Evolutionary conservation across 2,329 filamentous ascomycete species (phyloP).

Genomic region (Monosporascus ibericus): DNA sequence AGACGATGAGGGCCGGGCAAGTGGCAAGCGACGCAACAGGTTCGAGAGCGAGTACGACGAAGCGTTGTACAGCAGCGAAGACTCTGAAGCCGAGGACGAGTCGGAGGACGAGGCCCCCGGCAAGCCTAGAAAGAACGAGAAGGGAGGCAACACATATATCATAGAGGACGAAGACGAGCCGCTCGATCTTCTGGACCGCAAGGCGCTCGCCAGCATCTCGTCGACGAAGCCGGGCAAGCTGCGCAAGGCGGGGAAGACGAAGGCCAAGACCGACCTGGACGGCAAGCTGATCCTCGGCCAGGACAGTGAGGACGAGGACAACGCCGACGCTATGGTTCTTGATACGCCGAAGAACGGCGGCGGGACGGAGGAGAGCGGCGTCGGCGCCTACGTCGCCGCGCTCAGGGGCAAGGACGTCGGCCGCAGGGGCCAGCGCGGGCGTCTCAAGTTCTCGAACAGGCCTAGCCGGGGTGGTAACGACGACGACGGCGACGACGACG

Average conservation of each 20-base stretch:
- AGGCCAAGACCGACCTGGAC: conserved; percentile 66
- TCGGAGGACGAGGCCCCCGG: conserved; percentile 53
- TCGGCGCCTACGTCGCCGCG: conserved; percentile 64
- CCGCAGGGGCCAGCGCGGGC: conserved; percentile 58
- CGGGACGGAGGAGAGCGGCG: conserved; percentile 44
- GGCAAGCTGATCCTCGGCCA: conserved; percentile 73
- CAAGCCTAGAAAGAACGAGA: conserved; percentile 40
- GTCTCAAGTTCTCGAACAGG: conserved; percentile 67
- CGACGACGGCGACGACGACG: conserved; percentile 43
- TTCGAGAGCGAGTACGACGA: conserved; percentile 95
- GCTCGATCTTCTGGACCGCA: conserved; percentile 84
- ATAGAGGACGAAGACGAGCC: conserved; percentile 93
- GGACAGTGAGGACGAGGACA: conserved; percentile 43
- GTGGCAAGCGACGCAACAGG: conserved; percentile 46
- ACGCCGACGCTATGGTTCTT: conserved; percentile 53
- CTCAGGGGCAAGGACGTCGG: conserved; percentile 62
- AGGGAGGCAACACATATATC: conserved; percentile 72
- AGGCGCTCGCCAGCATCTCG: conserved; percentile 86
- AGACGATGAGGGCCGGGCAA: conserved; percentile 47
- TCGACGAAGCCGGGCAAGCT: conserved; percentile 73
- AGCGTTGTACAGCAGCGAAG: conserved; percentile 81
- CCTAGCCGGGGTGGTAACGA: conserved; percentile 37
- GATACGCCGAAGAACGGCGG: conserved; percentile 41
- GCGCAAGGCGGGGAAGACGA: conserved; percentile 47
- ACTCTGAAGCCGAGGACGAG: conserved; percentile 56